Evolutionary conservation across 129 eudicot genomes (phyloP), one percentile per base, ranked within the genome.

Genomic region (Heracleum sosnowskyi): DNA sequence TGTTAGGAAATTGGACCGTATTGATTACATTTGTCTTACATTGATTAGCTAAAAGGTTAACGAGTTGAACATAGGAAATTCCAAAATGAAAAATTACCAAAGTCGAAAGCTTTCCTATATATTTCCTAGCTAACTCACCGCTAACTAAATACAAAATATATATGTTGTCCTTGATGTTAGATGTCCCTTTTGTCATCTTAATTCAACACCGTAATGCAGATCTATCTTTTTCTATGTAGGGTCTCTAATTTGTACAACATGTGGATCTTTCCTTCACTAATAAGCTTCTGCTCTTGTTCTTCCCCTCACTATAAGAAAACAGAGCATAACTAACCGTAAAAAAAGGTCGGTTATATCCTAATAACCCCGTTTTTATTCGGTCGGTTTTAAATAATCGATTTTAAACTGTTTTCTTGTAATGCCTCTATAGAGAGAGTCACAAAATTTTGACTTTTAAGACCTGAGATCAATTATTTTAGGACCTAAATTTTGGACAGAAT

Each of bases 111-210:
- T 75, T 78, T 83, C 89, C 40, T n/a, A n/a, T n/a, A n/a, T n/a
- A n/a, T n/a, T n/a, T n/a, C n/a, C n/a, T 37, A 37, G 41, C 41
- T 77, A 86, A 81, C 75, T 79, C 89, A 86, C 87, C 89, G 89
- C 89, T 28, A 47, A 46, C 42, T 28, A 22, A 20, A 5, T 51
- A 7, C n/a, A 1, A 18, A 6, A 51, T 79, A 83, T n/a, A n/a
- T n/a, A 47, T 71, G 84, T 57, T 80, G 83, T 78, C 83, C 79
- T 78, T 53, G 36, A 57, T 76, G 34, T 78, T 87, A n/a, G 79
- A 78, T 74, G 91, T 84, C 91, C 40, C 76, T 82, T n/a, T n/a
- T 84, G 86, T 68, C 81, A 79, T 84, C 77, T 78, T 86, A 80
- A 17, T 45, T 45, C 2, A 86, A 70, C 45, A 72, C 78, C 79